Conservation (phyloP, 2,329 filamentous ascomycete genomes). For the Fusarium clavum region DNA sequence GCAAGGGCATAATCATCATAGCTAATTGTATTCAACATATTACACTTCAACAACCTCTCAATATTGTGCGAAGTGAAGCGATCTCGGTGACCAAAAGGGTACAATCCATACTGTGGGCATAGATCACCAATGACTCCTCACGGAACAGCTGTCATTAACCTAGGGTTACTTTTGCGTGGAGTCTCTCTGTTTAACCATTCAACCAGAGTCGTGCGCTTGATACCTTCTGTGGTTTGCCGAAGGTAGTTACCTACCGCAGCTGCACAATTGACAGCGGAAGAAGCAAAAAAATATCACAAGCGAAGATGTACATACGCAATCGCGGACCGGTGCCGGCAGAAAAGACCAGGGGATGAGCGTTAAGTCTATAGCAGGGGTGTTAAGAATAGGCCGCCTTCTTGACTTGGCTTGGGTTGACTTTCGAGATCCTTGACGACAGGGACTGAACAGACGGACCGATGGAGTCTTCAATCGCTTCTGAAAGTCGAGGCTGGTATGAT, state of each 20-base stretch:
- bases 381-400: neutral
- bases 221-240: neutral
- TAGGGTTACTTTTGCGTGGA: neutral
- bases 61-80: neutral
- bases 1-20: conserved; percentile 16
- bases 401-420: neutral
- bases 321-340: conserved; percentile 7
- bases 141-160: neutral
- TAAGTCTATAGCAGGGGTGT: neutral
- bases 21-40: conserved; percentile 32
- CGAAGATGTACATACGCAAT: conserved; percentile 14
- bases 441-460: conserved; percentile 2
- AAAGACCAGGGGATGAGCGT: neutral
- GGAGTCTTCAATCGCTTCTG: neutral
- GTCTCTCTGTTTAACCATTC: neutral
- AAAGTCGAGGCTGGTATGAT: neutral
- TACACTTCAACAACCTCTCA: neutral
- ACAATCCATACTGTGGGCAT: neutral
- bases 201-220: neutral
- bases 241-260: neutral
- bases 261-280: conserved; percentile 41
- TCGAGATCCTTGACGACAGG: conserved; percentile 24
- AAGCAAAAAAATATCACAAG: conserved; percentile 40
- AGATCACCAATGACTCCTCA: neutral
- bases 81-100: neutral